Evolutionary conservation across 78 protist species (phyloP), one percentile per base, ranked within the genome.

Genomic region (Dictyostelium purpureum): DNA sequence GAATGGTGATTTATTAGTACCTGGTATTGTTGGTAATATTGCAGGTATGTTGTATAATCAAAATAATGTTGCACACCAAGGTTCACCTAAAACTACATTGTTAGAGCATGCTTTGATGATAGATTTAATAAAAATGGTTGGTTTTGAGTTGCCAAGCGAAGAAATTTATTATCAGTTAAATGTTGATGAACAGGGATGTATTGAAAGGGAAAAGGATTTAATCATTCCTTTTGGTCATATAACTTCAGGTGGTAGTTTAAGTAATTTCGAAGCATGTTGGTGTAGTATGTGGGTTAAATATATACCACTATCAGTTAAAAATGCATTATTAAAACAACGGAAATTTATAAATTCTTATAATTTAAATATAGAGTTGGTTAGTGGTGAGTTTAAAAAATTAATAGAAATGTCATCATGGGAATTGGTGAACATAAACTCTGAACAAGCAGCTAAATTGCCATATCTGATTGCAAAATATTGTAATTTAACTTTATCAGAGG

Each of bases 221-320:
- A 31, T 73, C 3, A 45, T n/a, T 45, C 63, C 63, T 28, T 31
- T 24, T 45, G 54, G 45, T 28, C 79, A 73, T 73, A 35, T 12
- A 21, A 73, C 79, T 5, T 5, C 18, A 6, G 79, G 79, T 26
- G 79, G 79, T 26, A 19, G 61, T 2, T 38, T 73, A 3, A n/a
- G 61, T 11, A 73, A 73, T 16, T 11, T 45, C 28, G 79, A 73
- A 73, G 79, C 79, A 14, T 35, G n/a, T n/a, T 73, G 79, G 79
- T 26, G 47, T 6, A 14, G 43, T 28, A 45, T 16, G 16, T 73
- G 54, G 40, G 59, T 45, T 14, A 73, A 73, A 45, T 47, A n/a
- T 45, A 28, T 73, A 6, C 61, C 79, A 47, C 16, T 73, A 2
- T 10, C 79, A 45, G 28, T 47, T 0, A 45, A 40, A 28, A 45